Evolutionary conservation across 2,329 filamentous ascomycete genomes (phyloP).

Genomic region (Didymella pomorum): DNA sequence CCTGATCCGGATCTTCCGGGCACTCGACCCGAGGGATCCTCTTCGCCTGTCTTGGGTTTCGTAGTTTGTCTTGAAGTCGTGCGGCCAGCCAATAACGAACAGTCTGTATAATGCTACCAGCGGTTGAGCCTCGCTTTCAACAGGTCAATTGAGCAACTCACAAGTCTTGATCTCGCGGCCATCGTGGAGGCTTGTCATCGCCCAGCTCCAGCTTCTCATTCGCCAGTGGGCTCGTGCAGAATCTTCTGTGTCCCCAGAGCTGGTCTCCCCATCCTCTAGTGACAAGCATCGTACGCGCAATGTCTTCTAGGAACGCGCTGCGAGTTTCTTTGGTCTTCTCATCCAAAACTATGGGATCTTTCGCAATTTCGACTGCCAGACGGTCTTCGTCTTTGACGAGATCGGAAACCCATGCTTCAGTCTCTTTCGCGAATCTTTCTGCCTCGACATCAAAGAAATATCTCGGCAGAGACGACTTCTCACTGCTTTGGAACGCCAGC

Average conservation of each 20-base stretch:
- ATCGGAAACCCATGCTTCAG: background rate
- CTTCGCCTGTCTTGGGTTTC: background rate
- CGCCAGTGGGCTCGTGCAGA: background rate
- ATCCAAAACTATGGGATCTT: background rate
- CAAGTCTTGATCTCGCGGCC: background rate
- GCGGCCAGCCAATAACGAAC: background rate
- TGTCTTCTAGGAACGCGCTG: background rate
- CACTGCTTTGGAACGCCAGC: background rate
- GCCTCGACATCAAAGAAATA: background rate
- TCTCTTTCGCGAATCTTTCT: background rate
- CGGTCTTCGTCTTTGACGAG: background rate
- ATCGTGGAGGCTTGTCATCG: background rate
- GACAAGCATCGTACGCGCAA: background rate
- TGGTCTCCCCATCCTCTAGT: background rate
- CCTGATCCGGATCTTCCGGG: background rate
- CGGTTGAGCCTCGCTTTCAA: background rate
- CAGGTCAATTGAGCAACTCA: background rate
- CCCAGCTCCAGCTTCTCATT: background rate
- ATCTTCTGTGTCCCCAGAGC: background rate
- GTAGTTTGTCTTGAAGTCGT: background rate
- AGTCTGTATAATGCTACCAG: background rate
- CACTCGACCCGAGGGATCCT: background rate
- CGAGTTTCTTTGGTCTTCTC: background rate
- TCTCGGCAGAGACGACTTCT: background rate
- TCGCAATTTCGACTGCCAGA: background rate